Conservation (phyloP, 768 basidiomycete species). For the Hygrophorus russula region DNA sequence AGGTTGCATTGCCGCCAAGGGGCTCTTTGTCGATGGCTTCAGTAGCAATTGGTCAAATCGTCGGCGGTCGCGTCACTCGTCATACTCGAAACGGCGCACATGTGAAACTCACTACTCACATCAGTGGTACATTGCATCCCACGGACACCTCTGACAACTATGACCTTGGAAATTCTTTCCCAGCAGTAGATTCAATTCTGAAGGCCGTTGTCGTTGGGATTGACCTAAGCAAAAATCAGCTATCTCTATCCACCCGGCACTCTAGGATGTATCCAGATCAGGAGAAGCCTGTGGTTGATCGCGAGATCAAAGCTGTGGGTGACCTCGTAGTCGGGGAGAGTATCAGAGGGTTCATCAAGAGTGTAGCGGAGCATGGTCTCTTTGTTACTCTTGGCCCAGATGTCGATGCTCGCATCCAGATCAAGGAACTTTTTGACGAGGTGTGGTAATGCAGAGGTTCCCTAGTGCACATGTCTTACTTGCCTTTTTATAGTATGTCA, state of each 20-base stretch:
- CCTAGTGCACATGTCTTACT: background rate
- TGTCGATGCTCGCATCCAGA: slow-evolving; percentile 89
- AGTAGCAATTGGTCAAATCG: slow-evolving; percentile 58
- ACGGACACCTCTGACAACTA: slow-evolving; percentile 80
- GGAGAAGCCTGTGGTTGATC: slow-evolving; percentile 42
- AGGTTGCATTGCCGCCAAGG: slow-evolving; percentile 35
- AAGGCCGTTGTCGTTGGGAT: slow-evolving; percentile 62
- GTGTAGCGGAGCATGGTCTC: slow-evolving; percentile 73
- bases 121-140: slow-evolving; percentile 71
- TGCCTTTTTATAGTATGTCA: slow-evolving; percentile 58
- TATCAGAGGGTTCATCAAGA: slow-evolving; percentile 87
- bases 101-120: slow-evolving; percentile 60
- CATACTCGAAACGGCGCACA: slow-evolving; percentile 64
- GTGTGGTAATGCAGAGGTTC: slow-evolving; percentile 22
- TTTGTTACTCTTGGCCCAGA: slow-evolving; percentile 79
- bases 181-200: slow-evolving; percentile 52
- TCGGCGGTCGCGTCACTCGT: slow-evolving; percentile 71
- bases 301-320: slow-evolving; percentile 48
- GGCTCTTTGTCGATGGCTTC: slow-evolving; percentile 51
- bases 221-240: slow-evolving; percentile 51
- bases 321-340: slow-evolving; percentile 63
- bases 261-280: slow-evolving; percentile 56
- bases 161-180: slow-evolving; percentile 42
- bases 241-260: slow-evolving; percentile 71
- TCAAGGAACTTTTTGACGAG: slow-evolving; percentile 87